A percentile compares a stretch with the other conserved stretches of the same genome.
Evolutionary conservation across 78 protist species (phyloP).

Genomic region (Corallochytrium limacisporum): DNA sequence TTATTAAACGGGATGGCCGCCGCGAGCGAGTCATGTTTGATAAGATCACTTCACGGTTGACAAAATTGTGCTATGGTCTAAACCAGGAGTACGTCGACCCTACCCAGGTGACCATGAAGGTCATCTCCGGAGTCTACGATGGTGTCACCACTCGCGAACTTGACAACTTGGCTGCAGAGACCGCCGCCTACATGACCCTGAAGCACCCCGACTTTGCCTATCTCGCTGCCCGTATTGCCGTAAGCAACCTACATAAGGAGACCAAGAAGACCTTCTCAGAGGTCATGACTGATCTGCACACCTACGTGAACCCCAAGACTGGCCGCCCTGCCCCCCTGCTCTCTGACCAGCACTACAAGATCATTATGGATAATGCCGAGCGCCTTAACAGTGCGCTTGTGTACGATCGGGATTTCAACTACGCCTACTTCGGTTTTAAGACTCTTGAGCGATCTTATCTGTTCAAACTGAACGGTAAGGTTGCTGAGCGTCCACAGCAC

Average conservation of each 20-base stretch:
- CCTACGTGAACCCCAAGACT: slow-evolving; percentile 49
- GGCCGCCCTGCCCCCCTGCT: slow-evolving; percentile 65
- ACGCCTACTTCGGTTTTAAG: slow-evolving; percentile 89
- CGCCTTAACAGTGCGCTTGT: slow-evolving; percentile 49
- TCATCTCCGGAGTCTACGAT: slow-evolving; percentile 51
- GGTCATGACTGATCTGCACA: slow-evolving; percentile 28
- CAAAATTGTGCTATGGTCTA: slow-evolving; percentile 46
- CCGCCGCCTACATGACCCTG: slow-evolving; percentile 78
- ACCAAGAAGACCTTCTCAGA: slow-evolving; percentile 52
- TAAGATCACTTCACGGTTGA: slow-evolving; percentile 60
- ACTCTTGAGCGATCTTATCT: slow-evolving; percentile 82
- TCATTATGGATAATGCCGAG: slow-evolving; percentile 44
- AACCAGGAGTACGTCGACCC: slow-evolving; percentile 61
- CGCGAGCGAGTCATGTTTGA: slow-evolving; percentile 46
- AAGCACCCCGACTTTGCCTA: slow-evolving; percentile 89
- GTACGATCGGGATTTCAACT: slow-evolving; percentile 78
- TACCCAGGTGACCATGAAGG: slow-evolving; percentile 58
- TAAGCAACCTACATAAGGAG: slow-evolving; percentile 82
- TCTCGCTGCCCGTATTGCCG: slow-evolving; percentile 90
- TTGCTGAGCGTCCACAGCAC: slow-evolving; percentile 96
- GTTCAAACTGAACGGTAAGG: slow-evolving; percentile 30
- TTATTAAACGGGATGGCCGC: slow-evolving; percentile 62
- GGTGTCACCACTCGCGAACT: slow-evolving; percentile 74
- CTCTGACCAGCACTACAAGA: slow-evolving; percentile 43
- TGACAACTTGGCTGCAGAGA: slow-evolving; percentile 88